A percentile compares a stretch with the other conserved stretches of the same genome.
Conservation (phyloP, 2,329 filamentous ascomycete genomes). For the Chaetomiaceae sp. region DNA sequence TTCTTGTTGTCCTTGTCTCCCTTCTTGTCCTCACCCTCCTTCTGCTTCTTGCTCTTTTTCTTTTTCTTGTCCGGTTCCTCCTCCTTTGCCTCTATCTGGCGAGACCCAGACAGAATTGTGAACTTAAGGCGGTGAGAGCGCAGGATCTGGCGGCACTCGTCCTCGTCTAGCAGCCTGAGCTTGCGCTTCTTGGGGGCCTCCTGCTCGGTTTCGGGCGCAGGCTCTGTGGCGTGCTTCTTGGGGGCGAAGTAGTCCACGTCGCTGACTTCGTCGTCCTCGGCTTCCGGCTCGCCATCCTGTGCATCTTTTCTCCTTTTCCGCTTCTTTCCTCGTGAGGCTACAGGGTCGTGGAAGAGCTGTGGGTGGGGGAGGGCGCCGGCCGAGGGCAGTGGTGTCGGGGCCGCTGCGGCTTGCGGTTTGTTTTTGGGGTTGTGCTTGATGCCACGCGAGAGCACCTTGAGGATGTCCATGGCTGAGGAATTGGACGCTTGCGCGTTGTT, state of each 20-base stretch:
- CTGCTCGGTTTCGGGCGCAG: constrained; percentile 21
- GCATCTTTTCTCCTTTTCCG: constrained; percentile 47
- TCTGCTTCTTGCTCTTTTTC: constrained; percentile 40
- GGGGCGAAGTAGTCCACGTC: constrained; percentile 58
- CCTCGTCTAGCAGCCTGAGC: constrained; percentile 52
- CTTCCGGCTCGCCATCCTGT: constrained; percentile 28
- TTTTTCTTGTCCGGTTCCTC: constrained; percentile 45
- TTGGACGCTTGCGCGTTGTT: background rate
- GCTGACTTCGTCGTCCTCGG: constrained; percentile 36
- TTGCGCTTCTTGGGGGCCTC: constrained; percentile 29
- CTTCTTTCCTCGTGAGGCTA: constrained; percentile 46
- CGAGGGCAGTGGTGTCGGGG: constrained; percentile 53
- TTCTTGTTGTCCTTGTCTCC: constrained; percentile 49
- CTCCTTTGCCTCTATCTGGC: constrained; percentile 38
- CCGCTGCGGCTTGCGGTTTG: constrained; percentile 30
- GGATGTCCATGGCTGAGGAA: constrained; percentile 57
- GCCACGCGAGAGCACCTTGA: constrained; percentile 68
- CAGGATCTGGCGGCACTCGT: constrained; percentile 69
- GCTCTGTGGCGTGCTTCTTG: constrained; percentile 34
- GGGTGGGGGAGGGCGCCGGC: constrained; percentile 61
- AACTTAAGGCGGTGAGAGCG: constrained; percentile 82
- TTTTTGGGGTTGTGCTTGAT: constrained; percentile 52
- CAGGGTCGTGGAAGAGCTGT: constrained; percentile 62
- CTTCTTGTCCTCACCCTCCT: constrained; percentile 40
- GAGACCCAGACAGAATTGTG: constrained; percentile 59